Conservation (phyloP, 768 basidiomycete species). For the Boletales sp. region DNA sequence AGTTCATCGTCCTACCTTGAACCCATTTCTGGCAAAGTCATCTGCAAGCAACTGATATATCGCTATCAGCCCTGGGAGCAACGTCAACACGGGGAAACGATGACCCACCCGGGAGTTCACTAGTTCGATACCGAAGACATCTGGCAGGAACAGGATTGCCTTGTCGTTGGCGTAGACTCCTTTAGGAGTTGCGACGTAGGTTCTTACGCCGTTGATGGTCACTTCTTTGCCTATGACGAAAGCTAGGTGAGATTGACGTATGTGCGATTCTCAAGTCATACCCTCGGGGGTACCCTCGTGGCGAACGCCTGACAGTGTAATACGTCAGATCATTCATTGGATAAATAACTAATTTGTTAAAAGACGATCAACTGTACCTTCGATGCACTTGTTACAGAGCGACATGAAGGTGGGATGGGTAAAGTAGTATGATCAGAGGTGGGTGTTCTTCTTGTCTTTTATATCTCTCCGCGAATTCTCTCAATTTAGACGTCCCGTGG, state of each 20-base stretch:
- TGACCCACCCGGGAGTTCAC: conserved; percentile 41
- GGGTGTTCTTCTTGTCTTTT: conserved; percentile 1
- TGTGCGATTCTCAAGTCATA: conserved; percentile 8
- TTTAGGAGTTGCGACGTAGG: conserved; percentile 53
- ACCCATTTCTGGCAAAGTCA: conserved; percentile 40
- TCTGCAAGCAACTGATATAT: conserved; percentile 39
- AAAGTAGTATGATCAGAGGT: background rate
- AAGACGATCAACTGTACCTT: conserved; percentile 35
- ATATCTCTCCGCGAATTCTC: conserved; percentile 6
- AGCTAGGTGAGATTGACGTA: background rate
- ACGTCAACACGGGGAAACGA: background rate
- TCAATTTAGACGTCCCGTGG: background rate
- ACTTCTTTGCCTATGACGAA: conserved; percentile 40
- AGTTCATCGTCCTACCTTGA: conserved; percentile 20
- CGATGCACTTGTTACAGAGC: conserved; percentile 54
- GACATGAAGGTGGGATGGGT: conserved; percentile 35
- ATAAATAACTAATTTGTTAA: background rate
- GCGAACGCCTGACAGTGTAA: conserved; percentile 35
- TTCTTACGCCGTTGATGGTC: conserved; percentile 43
- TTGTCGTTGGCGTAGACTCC: conserved; percentile 52
- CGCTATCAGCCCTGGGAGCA: background rate
- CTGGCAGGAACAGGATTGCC: conserved; percentile 51
- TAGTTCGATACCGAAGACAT: conserved; percentile 49
- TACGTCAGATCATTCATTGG: conserved; percentile 1
- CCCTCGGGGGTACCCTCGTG: conserved; percentile 49